Conservation (phyloP, 257 asterid species). For the Solanum virginianum region DNA sequence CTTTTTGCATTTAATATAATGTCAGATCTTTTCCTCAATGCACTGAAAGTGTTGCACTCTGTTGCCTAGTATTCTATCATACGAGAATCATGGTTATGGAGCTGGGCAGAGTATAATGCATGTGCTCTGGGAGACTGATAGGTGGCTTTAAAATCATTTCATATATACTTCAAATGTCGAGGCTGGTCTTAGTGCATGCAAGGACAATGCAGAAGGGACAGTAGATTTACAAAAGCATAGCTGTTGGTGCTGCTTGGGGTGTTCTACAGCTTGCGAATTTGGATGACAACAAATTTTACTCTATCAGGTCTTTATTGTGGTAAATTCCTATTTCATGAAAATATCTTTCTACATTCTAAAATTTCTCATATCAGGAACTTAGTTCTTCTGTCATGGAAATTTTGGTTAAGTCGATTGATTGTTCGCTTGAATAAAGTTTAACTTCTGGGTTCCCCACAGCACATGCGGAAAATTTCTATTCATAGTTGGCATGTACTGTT, state of each 20-base stretch:
- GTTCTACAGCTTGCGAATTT: conserved; percentile 37
- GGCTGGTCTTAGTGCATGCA: conserved; percentile 14
- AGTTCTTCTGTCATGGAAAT: background rate
- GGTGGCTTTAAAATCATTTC: conserved; percentile 75
- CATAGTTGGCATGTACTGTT: background rate
- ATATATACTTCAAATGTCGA: conserved; percentile 25
- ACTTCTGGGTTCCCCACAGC: background rate
- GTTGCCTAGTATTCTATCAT: conserved; percentile 82
- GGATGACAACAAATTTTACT: conserved; percentile 16
- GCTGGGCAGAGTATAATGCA: conserved; percentile 96
- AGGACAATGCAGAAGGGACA: conserved; percentile 7
- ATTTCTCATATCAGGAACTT: background rate
- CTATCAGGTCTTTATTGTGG: conserved; percentile 54
- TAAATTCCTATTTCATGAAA: conserved; percentile 8
- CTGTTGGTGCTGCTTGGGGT: conserved; percentile 51
- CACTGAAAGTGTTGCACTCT: conserved; percentile 85
- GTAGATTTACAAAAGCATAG: conserved; percentile 24
- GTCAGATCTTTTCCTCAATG: conserved; percentile 79
- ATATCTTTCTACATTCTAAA: background rate
- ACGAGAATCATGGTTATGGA: conserved; percentile 86
- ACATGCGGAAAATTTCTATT: background rate
- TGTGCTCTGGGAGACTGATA: conserved; percentile 90
- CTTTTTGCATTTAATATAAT: conserved; percentile 18
- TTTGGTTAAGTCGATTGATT: background rate
- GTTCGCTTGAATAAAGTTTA: background rate